Percentiles rank a stretch among this genome's conserved stretches.
Conservation (phyloP, 208 protist species). For the Trypanosoma brucei region DNA sequence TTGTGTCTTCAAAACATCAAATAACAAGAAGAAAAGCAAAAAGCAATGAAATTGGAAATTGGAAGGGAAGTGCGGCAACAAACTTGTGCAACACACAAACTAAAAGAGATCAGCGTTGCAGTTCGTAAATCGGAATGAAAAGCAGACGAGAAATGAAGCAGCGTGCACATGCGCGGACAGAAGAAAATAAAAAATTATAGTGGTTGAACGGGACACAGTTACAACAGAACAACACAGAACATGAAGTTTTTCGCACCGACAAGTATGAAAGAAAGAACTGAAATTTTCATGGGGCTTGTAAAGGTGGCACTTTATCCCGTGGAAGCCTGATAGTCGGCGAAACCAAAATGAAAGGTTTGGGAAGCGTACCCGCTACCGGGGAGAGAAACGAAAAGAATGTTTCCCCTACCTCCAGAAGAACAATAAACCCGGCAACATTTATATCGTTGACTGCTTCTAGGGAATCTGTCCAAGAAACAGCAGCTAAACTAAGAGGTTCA, state of each 20-base stretch:
- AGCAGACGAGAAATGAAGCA: too few relatives aligned
- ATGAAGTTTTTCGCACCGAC: background rate
- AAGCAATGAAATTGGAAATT: too few relatives aligned
- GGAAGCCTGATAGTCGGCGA: slow-evolving; percentile 57
- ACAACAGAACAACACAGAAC: background rate
- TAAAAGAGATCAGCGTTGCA: too few relatives aligned
- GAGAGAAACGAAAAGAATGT: slow-evolving; percentile 71
- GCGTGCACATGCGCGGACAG: too few relatives aligned
- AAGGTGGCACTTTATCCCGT: slow-evolving; percentile 37
- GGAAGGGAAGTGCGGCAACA: too few relatives aligned
- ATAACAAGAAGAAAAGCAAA: too few relatives aligned
- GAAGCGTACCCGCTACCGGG: slow-evolving; percentile 53
- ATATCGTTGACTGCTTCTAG: slow-evolving; percentile 45
- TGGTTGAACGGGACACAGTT: too few relatives aligned
- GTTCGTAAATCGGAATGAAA: too few relatives aligned
- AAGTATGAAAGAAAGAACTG: background rate
- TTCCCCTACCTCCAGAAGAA: slow-evolving; percentile 73
- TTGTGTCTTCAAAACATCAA: too few relatives aligned
- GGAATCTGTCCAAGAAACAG: slow-evolving; percentile 68
- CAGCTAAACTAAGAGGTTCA: slow-evolving; percentile 41
- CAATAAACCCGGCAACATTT: slow-evolving; percentile 75
- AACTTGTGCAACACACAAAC: too few relatives aligned
- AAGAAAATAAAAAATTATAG: too few relatives aligned
- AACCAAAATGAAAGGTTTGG: slow-evolving; percentile 76
- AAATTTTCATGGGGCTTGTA: slow-evolving; percentile 22